Evolutionary conservation across 1,284 basidiomycete species (phyloP).

Genomic region (Cutaneotrichosporon mucoides): DNA sequence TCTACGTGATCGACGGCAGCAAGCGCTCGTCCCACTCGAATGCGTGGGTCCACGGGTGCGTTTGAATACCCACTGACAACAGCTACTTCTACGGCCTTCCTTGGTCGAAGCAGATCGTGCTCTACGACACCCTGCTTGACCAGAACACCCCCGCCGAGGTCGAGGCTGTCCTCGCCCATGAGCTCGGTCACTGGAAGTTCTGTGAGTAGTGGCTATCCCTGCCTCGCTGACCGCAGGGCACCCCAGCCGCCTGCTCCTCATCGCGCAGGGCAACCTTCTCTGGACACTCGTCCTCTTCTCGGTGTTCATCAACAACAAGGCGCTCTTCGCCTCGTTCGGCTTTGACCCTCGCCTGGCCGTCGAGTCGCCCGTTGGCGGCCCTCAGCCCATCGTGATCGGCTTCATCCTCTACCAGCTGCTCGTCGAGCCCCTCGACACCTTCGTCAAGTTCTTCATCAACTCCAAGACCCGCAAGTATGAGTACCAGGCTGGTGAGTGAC

Average conservation of each 20-base stretch:
- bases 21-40: constrained; percentile 93
- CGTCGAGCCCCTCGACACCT: constrained; percentile 72
- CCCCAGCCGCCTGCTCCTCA: constrained; percentile 77
- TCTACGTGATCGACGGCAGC: constrained; percentile 96
- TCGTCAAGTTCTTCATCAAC: constrained; percentile 74
- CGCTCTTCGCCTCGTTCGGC: constrained; percentile 79
- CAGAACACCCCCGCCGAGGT: constrained; percentile 82
- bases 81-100: constrained; percentile 85
- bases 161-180: constrained; percentile 81
- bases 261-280: constrained; percentile 83
- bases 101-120: constrained; percentile 94
- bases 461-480: constrained; percentile 77
- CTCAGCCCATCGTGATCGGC: constrained; percentile 76
- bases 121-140: constrained; percentile 94
- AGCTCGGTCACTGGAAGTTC: constrained; percentile 93
- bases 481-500: constrained; percentile 82
- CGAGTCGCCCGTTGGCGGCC: constrained; percentile 52
- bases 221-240: constrained; percentile 51
- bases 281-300: constrained; percentile 83
- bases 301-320: constrained; percentile 81
- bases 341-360: constrained; percentile 63
- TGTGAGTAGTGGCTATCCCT: constrained; percentile 31
- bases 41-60: constrained; percentile 50
- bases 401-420: constrained; percentile 86
- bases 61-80: not conserved